phyloP scores from a whole-genome alignment of 352 stramenopile species.

The Phytophthora litchii region DNA sequence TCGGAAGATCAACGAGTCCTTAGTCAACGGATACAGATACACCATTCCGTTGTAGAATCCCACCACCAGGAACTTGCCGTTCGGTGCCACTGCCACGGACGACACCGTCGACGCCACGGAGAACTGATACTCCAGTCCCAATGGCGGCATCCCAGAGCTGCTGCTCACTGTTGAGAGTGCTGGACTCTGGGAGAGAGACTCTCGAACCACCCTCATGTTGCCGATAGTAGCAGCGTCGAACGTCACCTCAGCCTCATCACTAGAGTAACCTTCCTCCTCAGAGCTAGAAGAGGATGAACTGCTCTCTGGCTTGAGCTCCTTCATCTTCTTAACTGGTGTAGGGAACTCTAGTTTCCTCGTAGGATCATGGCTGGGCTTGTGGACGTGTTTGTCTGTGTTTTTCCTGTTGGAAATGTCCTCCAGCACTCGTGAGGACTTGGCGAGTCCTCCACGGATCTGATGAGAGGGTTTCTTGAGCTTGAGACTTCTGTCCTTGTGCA shows the following conservation, averaged over 20 bases:
- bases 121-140: constrained; percentile 71
- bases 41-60: constrained; percentile 82
- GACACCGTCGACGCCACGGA: constrained; percentile 71
- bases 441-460: background rate
- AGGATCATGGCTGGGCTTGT: constrained; percentile 18
- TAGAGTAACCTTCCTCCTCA: constrained; percentile 41
- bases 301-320: constrained; percentile 15
- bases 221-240: constrained; percentile 71
- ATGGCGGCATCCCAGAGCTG: constrained; percentile 31
- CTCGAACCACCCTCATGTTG: constrained; percentile 61
- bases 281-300: constrained; percentile 33
- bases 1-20: constrained; percentile 67
- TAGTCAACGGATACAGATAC: constrained; percentile 61
- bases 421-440: constrained; percentile 30
- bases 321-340: constrained; percentile 43
- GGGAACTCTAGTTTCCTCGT: constrained; percentile 59
- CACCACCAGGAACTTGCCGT: constrained; percentile 76
- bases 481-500: constrained; percentile 11
- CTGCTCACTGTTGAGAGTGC: constrained; percentile 48
- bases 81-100: constrained; percentile 74
- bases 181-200: constrained; percentile 50
- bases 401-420: constrained; percentile 52
- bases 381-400: constrained; percentile 11
- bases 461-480: constrained; percentile 18
- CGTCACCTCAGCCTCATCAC: constrained; percentile 64